Evolutionary conservation across 1,284 basidiomycete genomes (phyloP), one percentile per base, ranked within the genome.

Genomic region (Porodaedalea pini): DNA sequence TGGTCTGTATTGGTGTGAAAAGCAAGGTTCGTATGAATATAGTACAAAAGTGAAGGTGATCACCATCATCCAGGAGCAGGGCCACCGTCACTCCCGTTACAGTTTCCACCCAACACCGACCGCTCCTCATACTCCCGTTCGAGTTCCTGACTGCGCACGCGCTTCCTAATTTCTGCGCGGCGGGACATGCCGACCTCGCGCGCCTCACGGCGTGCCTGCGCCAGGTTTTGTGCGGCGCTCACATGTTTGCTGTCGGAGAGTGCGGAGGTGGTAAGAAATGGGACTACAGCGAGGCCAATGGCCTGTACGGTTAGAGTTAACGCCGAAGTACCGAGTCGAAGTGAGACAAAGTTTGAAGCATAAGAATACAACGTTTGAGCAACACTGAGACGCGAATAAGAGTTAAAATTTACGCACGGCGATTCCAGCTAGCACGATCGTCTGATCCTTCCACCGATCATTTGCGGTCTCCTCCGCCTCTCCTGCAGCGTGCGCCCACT

Each of bases 131-230:
- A 54, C 23, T 55, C 57, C 36, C 39, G 51, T 7, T 56, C 54
- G 23, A 60, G 27, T 51, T 69, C 65, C 36, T 65, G 62, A 61
- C 70, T 71, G 43, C 65, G 66, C 15, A 79, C 74, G 2, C 69
- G 69, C 49, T 68, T 66, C 15, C 69, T 67, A 58, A 80, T 78
- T 56, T 71, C 69, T 56, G 61, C 61, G 17, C 78, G 68, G 17
- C 75, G 66, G 57, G 76, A 72, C 43, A 66, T 62, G 1, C 78
- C 78, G 62, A 68, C 68, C 52, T 73, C 67, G 32, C 71, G 67
- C 11, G 75, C 78, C 17, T 77, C 78, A 13, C 65, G 63, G 13
- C 76, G 67, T 3, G 78, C 78, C 49, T 72, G 68, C 0, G 75
- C 70, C 5, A 80, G 70, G 62, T 78, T 77, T 10, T 68, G 66